Evolutionary conservation across 345 rosid species (phyloP).

Genomic region (Corchorus olitorius): DNA sequence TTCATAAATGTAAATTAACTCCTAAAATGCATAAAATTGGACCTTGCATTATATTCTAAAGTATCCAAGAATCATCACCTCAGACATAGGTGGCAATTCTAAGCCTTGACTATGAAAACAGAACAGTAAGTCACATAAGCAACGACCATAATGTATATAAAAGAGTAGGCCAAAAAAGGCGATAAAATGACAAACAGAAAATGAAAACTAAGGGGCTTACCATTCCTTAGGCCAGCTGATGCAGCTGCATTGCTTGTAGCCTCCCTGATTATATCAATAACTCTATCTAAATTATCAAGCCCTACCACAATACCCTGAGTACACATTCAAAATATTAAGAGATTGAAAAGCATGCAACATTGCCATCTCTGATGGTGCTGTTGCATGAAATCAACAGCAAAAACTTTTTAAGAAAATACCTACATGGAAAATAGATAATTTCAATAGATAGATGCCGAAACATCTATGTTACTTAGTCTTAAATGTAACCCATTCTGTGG

Average conservation of each 20-base stretch:
- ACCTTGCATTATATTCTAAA: not conserved
- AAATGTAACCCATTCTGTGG: conserved; percentile 7
- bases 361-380: not conserved
- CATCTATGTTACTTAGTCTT: not conserved
- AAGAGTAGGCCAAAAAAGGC: not conserved
- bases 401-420: not conserved
- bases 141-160: not conserved
- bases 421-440: not conserved
- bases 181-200: conserved; percentile 4
- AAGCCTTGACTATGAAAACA: not conserved
- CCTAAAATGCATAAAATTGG: not conserved
- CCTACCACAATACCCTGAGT: conserved; percentile 79
- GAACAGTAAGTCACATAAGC: not conserved
- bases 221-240: conserved; percentile 57
- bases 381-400: not conserved
- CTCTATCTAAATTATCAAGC: conserved; percentile 78
- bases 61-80: not conserved
- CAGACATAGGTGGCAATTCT: not conserved
- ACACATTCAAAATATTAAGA: conserved; percentile 19
- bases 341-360: not conserved
- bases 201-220: conserved; percentile 35
- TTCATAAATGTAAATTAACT: not conserved
- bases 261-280: conserved; percentile 60
- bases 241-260: conserved; percentile 74
- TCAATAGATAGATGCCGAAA: not conserved